phyloP scores from a whole-genome alignment of 495 filamentous ascomycete genomes.

The Tuber melanosporum region DNA sequence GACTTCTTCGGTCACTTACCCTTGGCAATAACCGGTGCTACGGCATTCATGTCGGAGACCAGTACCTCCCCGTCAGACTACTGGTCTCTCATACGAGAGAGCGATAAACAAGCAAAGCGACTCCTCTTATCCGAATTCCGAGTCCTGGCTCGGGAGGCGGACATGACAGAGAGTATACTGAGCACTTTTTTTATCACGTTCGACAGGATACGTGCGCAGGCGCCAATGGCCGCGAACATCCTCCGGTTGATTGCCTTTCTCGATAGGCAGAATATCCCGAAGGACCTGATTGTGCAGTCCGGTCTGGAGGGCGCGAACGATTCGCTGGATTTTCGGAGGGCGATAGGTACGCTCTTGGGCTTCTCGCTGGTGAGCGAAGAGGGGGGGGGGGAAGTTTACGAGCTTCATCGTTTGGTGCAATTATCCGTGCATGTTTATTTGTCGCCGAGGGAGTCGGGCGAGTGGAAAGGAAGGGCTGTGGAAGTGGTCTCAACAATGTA shows the following conservation, averaged over 20 bases:
- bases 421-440: conserved; percentile 7
- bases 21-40: conserved; percentile 17
- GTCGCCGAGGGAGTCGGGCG: neutral
- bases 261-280: conserved; percentile 18
- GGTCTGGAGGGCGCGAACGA: neutral
- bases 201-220: conserved; percentile 11
- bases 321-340: neutral
- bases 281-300: conserved; percentile 5
- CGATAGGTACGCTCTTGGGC: conserved; percentile 3
- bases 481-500: neutral
- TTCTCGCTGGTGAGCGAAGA: neutral
- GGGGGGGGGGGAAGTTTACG: neutral
- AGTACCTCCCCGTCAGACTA: conserved; percentile 6
- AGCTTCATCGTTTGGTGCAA: conserved; percentile 22
- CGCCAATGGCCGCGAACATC: conserved; percentile 13
- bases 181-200: conserved; percentile 18
- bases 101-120: neutral
- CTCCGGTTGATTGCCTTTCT: conserved; percentile 25
- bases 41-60: conserved; percentile 18
- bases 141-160: conserved; percentile 1
- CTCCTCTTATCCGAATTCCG: conserved; percentile 8
- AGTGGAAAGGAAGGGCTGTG: neutral
- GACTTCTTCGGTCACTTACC: conserved; percentile 8
- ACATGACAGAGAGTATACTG: conserved; percentile 18
- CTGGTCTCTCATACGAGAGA: conserved; percentile 10